Percentiles rank a stretch among this genome's conserved stretches.
Evolutionary conservation across 2,329 filamentous ascomycete species (phyloP).

Genomic region (Septoria linicola): DNA sequence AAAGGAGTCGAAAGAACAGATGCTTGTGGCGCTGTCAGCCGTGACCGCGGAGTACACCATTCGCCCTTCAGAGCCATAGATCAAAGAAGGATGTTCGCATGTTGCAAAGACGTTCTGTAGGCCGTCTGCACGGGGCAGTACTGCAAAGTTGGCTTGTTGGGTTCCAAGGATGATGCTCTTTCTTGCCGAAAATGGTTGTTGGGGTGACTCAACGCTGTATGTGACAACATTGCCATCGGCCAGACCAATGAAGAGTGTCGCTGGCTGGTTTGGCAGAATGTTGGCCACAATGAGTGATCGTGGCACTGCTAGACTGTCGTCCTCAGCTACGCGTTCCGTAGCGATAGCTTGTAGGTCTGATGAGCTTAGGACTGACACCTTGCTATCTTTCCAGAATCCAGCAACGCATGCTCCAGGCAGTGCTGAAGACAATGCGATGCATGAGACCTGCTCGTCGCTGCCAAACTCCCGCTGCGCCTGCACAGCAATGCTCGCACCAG

Average conservation of each 20-base stretch:
- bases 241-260: slow-evolving; percentile 84
- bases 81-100: slow-evolving; percentile 89
- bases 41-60: slow-evolving; percentile 93
- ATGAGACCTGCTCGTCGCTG: slow-evolving; percentile 75
- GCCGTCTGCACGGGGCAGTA: slow-evolving; percentile 66
- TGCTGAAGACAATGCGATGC: slow-evolving; percentile 70
- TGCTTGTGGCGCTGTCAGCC: slow-evolving; percentile 76
- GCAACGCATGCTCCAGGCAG: slow-evolving; percentile 69
- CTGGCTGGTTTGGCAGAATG: slow-evolving; percentile 64
- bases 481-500: slow-evolving; percentile 55
- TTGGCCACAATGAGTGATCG: slow-evolving; percentile 78
- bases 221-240: slow-evolving; percentile 89
- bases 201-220: slow-evolving; percentile 65
- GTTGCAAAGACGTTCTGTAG: slow-evolving; percentile 85
- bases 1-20: slow-evolving; percentile 74
- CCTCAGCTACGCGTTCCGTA: slow-evolving; percentile 55
- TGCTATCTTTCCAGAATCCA: slow-evolving; percentile 84
- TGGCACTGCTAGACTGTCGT: slow-evolving; percentile 74
- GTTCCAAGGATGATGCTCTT: slow-evolving; percentile 85
- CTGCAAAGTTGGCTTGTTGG: slow-evolving; percentile 76
- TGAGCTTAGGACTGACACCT: slow-evolving; percentile 71
- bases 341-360: slow-evolving; percentile 64
- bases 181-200: slow-evolving; percentile 65
- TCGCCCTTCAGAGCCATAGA: slow-evolving; percentile 83
- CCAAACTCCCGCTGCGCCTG: slow-evolving; percentile 61